Evolutionary conservation across 148 eudicot genomes (phyloP).

Genomic region (Rhododendron molle): DNA sequence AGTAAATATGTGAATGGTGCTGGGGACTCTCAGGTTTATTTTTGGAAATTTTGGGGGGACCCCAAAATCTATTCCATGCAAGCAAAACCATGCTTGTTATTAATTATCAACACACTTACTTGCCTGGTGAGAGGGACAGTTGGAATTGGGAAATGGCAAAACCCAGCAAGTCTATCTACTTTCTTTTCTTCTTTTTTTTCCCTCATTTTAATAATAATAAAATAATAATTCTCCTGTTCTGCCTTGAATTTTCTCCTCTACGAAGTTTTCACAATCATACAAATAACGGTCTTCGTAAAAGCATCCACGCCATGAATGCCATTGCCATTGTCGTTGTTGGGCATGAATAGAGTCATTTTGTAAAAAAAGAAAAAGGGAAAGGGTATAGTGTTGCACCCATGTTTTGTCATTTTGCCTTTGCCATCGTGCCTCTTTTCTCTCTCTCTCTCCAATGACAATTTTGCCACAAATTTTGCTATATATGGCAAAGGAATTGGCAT

Average conservation of each 20-base stretch:
- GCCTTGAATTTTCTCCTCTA: not conserved
- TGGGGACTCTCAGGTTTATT: not conserved
- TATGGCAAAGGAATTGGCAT: no score
- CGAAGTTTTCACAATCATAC: not conserved
- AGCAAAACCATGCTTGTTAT: not conserved
- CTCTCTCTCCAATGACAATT: no score
- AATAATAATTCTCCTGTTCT: not conserved
- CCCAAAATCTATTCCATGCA: not conserved
- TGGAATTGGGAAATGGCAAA: not conserved
- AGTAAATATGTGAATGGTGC: not conserved
- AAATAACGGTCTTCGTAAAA: no score
- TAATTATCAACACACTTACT: not conserved
- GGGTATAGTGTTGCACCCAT: no score
- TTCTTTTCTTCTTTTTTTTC: not conserved
- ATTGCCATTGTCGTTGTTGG: no score
- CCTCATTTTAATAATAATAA: not conserved
- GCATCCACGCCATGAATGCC: no score
- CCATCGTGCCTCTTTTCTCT: no score
- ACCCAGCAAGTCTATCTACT: not conserved
- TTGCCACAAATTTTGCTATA: no score
- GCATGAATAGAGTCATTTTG: no score
- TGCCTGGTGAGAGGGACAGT: not conserved
- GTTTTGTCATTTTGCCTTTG: no score
- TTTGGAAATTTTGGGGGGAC: not conserved
- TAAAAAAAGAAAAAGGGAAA: no score